Evolutionary conservation across 2,329 filamentous ascomycete species (phyloP).

Genomic region (Colletotrichum paranaense): DNA sequence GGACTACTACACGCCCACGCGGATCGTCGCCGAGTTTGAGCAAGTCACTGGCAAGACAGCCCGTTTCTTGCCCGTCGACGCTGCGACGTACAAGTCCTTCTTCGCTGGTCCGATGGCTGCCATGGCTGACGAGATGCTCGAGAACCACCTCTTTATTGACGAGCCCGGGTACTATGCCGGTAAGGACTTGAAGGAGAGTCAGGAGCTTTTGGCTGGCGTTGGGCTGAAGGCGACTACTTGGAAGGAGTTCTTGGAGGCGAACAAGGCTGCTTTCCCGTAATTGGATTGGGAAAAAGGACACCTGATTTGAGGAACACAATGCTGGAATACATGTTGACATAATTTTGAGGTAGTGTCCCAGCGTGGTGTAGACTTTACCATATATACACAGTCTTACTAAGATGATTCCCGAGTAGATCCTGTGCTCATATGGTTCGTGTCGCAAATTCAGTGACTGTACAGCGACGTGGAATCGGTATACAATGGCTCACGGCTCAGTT

Average conservation of each 20-base stretch:
- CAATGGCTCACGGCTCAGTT: too few relatives aligned
- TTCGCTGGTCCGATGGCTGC: slow-evolving; percentile 29
- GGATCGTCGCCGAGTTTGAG: slow-evolving; percentile 32
- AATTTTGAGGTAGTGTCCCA: too few relatives aligned
- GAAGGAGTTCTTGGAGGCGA: slow-evolving; percentile 29
- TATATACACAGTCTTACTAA: too few relatives aligned
- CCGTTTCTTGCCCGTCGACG: slow-evolving; percentile 29
- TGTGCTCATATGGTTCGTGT: too few relatives aligned
- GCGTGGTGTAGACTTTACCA: too few relatives aligned
- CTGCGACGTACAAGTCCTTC: slow-evolving; percentile 40
- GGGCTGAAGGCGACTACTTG: slow-evolving; percentile 20
- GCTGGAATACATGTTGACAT: too few relatives aligned
- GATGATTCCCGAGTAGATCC: too few relatives aligned
- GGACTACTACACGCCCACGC: slow-evolving; percentile 33
- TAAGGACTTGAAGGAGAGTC: background rate
- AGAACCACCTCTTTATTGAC: slow-evolving; percentile 39
- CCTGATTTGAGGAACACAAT: too few relatives aligned
- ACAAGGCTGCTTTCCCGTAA: slow-evolving; percentile 2
- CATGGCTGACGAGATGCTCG: slow-evolving; percentile 39
- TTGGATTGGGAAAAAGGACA: too few relatives aligned
- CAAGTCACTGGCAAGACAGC: slow-evolving; percentile 24
- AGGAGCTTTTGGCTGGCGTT: slow-evolving; percentile 17
- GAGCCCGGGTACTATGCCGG: slow-evolving; percentile 38
- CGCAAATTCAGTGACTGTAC: too few relatives aligned
- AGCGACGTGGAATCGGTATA: too few relatives aligned